Base-by-base conservation (phyloP, 192 early-diverging fungal species). In the Coemansia sp. region DNA sequence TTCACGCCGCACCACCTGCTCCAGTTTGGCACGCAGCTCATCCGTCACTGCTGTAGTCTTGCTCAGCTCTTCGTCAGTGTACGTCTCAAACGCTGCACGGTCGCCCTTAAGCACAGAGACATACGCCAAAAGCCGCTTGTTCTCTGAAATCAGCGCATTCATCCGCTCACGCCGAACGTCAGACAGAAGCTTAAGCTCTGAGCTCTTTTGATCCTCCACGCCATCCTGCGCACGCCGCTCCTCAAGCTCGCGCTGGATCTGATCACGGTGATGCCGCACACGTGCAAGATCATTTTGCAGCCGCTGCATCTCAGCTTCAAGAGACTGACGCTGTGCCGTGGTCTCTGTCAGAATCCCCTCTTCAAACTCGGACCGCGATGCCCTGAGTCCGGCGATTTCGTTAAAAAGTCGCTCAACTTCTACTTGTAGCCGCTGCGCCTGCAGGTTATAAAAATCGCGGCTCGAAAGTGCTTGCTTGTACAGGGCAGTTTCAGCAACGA, bases 81-180 rank as follows among this genome's bases (percentile, higher is more conserved):
- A 83, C 45, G 82, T 70, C 37, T 84, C 81, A 39, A 78, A 84
- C 11, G 78, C 62, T 2, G 67, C 52, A 25, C 73, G 66, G 45
- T 86, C 81, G 8, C 84, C 85, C 9, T 63, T 66, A 12, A 78
- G 59, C 11, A 85, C 64, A 0, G 83, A 67, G 9, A 80, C 50
- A 52, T 73, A 78, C 14, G 73, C 59, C 57, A 81, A 60, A 13
- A 86, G 76, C 15, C 84, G 81, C 56, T 83, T 79, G 61, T 82
- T 85, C 43, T 85, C 83, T 2, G 82, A 67, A 9, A 82, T 70
- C 30, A 87, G 59, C 10, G 83, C 68, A 24, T 73, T 80, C 57
- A 87, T 84, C 37, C 84, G 78, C 61, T 84, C 84, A 57, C 82
- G 76, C 33, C 76, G 66, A 23, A 61, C 71, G 17, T 82, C 80